Base-by-base conservation (phyloP, 345 rosid species). In the Gossypium thurberi region DNA sequence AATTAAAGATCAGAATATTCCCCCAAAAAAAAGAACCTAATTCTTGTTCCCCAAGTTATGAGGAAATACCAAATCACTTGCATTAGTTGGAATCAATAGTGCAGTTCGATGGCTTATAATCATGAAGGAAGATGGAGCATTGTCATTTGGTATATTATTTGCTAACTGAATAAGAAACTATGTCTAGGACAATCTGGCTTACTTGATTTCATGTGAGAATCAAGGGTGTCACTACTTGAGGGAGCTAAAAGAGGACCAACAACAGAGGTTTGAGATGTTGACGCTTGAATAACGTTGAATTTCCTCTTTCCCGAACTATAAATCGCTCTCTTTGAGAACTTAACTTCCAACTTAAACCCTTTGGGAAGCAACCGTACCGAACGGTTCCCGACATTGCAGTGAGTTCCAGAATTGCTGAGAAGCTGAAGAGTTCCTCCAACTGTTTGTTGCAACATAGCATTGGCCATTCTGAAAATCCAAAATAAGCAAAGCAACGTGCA, bases 121-220 rank as follows among this genome's bases (percentile, higher is more conserved):
- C 20, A 67, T 47, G 71, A 15, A 67, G 33, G 56, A 55, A 55
- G 13, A 72, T 44, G 23, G 43, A 7, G 18, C 9, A 6, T 51
- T 10, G 17, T 28, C 37, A 28, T 28, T 28, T 28, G 37, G 5
- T 75, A 20, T 42, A 58, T 42, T 53, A 23, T 72, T 37, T 50
- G 40, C 37, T 43, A 72, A 66, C 59, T 72, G 47, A 47, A n/a
- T 11, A 71, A 20, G 57, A 71, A 65, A 64, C 62, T 44, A 58
- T 50, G 42, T 55, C 15, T 15, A 69, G 17, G 71, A 77, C 18
- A 69, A 68, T 65, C 14, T 17, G 37, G 21, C 80, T 47, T 88
- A 92, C 99, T 81, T 75, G 96, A 69, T 87, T 89, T 92, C 81
- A 79, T 88, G 37, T 23, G 81, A 25, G 81, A 70, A 44, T 76